These are phyloP conservation scores for Vanrija sp. DNA, from an alignment of 1,284 basidiomycete genomes.

Conservation along the genomic window DNA sequence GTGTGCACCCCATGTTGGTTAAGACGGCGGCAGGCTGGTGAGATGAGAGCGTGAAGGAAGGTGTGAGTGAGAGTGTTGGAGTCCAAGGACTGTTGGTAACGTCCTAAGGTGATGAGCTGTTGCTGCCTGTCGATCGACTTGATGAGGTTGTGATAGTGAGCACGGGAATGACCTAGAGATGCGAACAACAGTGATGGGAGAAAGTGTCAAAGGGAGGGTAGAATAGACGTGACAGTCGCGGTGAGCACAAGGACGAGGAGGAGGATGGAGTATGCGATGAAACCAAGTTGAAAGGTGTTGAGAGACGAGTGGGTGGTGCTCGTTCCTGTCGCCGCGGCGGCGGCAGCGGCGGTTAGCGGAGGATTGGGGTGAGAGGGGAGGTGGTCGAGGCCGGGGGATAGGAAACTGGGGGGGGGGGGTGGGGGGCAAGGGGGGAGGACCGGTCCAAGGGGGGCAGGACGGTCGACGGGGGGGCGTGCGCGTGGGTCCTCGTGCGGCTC, in stretches of 20 bases:
- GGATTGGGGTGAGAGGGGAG: too few species aligned
- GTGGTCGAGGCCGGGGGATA: neutral
- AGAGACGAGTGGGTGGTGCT: neutral
- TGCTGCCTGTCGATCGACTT: too few species aligned
- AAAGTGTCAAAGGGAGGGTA: neutral
- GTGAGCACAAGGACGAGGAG: neutral
- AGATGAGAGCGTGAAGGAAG: neutral
- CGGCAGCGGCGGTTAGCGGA: too few species aligned
- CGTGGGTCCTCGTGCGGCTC: neutral
- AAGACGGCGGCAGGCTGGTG: too few species aligned
- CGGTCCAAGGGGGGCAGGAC: neutral
- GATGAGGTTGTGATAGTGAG: too few species aligned
- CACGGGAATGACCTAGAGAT: neutral
- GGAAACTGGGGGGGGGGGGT: too few species aligned
- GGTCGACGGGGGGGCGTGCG: neutral
- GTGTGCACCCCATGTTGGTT: slow-evolving; percentile 50
- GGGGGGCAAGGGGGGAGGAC: neutral
- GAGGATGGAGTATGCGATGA: neutral
- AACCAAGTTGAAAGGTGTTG: neutral
- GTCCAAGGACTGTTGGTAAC: too few species aligned
- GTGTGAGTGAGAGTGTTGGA: neutral
- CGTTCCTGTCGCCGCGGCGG: too few species aligned
- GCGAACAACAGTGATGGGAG: neutral
- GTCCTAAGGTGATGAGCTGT: too few species aligned
- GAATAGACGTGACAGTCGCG: neutral